Percentiles rank a stretch among this genome's conserved stretches.
Conservation (phyloP, 495 filamentous ascomycete species). For the Penicillium canariense region DNA sequence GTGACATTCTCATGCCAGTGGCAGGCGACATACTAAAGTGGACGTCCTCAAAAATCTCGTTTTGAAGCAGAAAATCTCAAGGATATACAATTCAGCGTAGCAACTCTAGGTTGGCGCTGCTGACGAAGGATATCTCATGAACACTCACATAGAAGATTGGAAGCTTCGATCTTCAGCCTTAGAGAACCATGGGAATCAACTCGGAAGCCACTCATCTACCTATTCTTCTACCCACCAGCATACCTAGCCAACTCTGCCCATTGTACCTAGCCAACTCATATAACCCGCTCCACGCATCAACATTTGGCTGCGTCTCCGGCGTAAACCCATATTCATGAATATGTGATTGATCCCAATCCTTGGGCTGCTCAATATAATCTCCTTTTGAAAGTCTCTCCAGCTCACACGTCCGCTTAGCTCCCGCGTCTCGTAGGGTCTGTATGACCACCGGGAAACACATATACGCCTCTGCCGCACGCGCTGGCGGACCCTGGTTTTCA, state of each 20-base stretch:
- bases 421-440: slow-evolving; percentile 6
- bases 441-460: slow-evolving; percentile 11
- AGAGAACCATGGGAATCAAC: no score
- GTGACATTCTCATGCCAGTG: no score
- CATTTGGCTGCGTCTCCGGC: slow-evolving; percentile 9
- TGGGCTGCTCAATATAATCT: slow-evolving; percentile 12
- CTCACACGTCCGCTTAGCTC: slow-evolving; percentile 14
- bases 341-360: slow-evolving; percentile 5
- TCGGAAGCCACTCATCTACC: no score
- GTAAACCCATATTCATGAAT: slow-evolving; percentile 7
- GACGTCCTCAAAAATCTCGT: no score
- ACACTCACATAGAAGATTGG: no score
- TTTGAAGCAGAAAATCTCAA: no score
- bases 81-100: no score
- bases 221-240: not conserved
- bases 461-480: slow-evolving; percentile 13
- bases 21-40: no score
- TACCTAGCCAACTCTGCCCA: slow-evolving; percentile 3
- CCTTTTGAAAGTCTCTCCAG: slow-evolving; percentile 3
- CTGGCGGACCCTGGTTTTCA: slow-evolving; percentile 10
- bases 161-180: no score
- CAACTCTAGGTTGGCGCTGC: no score
- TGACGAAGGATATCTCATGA: no score
- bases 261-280: slow-evolving; percentile 10
- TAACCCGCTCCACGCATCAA: slow-evolving; percentile 1